These are phyloP conservation scores for Paradendryphiella salina DNA, from an alignment of 2,329 filamentous ascomycete genomes.

Conservation along the genomic window DNA sequence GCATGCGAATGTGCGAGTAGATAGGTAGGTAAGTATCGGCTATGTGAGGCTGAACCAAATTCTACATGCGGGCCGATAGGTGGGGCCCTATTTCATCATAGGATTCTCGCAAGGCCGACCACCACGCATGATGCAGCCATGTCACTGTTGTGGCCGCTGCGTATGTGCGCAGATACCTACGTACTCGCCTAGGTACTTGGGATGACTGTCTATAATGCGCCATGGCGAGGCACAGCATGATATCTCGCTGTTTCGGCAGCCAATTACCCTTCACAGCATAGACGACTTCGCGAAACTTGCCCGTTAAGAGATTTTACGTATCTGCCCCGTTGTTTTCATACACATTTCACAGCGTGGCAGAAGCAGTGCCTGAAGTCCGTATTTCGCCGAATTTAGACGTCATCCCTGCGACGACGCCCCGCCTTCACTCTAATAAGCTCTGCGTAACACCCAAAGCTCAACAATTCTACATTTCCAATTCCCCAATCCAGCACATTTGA, in stretches of 20 bases:
- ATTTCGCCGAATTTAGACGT: slow-evolving; percentile 10
- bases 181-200: too few relatives aligned
- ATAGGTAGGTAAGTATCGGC: slow-evolving; percentile 3
- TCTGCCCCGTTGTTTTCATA: too few relatives aligned
- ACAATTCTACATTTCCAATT: slow-evolving; percentile 27
- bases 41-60: slow-evolving; percentile 28
- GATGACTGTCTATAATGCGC: too few relatives aligned
- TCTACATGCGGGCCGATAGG: slow-evolving; percentile 15
- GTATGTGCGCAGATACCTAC: too few relatives aligned
- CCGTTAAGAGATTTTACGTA: too few relatives aligned
- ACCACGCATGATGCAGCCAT: neutral
- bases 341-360: too few relatives aligned
- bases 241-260: too few relatives aligned
- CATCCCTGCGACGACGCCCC: too few relatives aligned
- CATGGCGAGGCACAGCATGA: too few relatives aligned
- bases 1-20: neutral
- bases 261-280: too few relatives aligned
- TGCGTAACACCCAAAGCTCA: slow-evolving; percentile 30
- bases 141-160: neutral
- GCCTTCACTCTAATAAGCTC: slow-evolving; percentile 23
- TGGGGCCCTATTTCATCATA: slow-evolving; percentile 13
- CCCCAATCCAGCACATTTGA: slow-evolving; percentile 7
- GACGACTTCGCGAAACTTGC: neutral
- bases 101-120: neutral
- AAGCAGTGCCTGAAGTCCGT: too few relatives aligned